Evolutionary conservation across 163 green algal genomes (phyloP).

Genomic region (Coccomyxa subellipsoidea): DNA sequence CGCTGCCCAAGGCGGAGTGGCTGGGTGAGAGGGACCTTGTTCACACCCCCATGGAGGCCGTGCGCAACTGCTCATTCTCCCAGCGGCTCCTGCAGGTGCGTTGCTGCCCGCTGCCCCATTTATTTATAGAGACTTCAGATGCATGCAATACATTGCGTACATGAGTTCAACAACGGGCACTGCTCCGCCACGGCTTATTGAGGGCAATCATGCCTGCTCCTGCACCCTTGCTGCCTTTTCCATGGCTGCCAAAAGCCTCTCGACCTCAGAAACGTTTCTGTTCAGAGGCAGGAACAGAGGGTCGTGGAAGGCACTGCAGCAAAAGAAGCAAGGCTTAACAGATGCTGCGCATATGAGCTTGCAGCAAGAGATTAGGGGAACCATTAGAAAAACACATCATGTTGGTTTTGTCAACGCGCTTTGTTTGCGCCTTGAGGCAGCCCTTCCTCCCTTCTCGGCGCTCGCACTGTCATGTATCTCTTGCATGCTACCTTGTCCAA

Average conservation of each 20-base stretch:
- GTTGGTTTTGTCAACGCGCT: too few species aligned
- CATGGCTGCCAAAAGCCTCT: neutral
- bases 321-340: neutral
- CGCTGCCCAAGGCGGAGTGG: neutral
- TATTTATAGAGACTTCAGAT: neutral
- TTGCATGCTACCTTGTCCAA: too few species aligned
- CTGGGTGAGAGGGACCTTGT: neutral
- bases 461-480: too few species aligned
- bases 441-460: too few species aligned
- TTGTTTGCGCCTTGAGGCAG: too few species aligned
- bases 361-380: too few species aligned
- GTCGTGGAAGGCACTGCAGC: too few species aligned
- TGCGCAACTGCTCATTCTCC: neutral
- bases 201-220: neutral
- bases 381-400: neutral
- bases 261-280: too few species aligned
- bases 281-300: neutral
- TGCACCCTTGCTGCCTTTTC: neutral
- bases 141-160: neutral
- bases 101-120: neutral
- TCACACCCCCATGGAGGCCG: neutral
- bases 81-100: neutral
- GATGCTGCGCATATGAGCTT: too few species aligned
- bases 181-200: neutral
- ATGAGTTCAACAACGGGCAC: neutral